Evolutionary conservation across 176 grass and related monocot species (phyloP), one percentile per base, ranked within the genome.

Genomic region (Lolium multiflorum): DNA sequence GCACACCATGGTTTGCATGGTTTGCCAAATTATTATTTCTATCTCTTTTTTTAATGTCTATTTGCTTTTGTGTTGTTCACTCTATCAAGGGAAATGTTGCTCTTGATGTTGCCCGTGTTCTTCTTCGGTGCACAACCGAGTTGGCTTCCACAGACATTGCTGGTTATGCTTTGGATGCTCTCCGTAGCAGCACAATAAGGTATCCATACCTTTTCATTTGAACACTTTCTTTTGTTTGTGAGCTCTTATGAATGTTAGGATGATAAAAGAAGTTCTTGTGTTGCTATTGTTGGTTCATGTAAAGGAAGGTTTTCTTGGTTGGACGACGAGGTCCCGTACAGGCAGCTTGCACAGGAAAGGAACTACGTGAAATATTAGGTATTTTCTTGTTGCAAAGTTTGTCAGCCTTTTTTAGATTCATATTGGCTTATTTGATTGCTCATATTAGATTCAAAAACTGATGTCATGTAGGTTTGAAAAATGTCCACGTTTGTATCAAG

Each of bases 321-420:
- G 96, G 96, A 61, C 88, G 96, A 82, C 84, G 90, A 71, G 96
- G 93, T 22, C 93, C 96, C 54, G 93, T 93, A 72, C 96, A 98
- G 81, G 91, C 91, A 78, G 93, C 91, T 67, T 98, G 93, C 91
- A 98, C 96, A 44, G 96, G 93, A 79, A 95, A 95, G 70, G 93
- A 98, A 68, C 57, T 98, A 64, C 91, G 93, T 87, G 93, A 98
- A 89, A 95, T 94, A 90, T 64, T 98, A 51, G 93, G 96, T 95
- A 84, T 39, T 83, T 77, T 54, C 60, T 60, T 76, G 21, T 87
- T 88, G 20, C 26, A 87, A 14, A 78, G 48, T 11, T 76, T 84
- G 24, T 76, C 56, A 37, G 35, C 39, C 35, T 74, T 82, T 82
- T n/a, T 38, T 82, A 16, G 3, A 64, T 11, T 56, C 20, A 16